Conservation (phyloP, 2,329 filamentous ascomycete species). For the Monosporascus sp. region DNA sequence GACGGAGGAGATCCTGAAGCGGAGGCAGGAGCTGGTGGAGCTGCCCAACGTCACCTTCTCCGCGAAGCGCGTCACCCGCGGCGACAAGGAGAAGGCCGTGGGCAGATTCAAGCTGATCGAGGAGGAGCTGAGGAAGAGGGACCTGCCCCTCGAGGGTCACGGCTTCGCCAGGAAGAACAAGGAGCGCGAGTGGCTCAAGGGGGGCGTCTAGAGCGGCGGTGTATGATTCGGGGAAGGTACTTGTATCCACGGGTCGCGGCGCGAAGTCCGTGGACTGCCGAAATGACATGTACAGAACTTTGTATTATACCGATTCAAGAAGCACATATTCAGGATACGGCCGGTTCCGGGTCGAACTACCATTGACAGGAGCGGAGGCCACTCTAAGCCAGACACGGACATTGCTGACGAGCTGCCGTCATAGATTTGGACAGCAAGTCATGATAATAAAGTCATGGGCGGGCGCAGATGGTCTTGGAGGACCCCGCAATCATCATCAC, state of each 20-base stretch:
- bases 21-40: conserved; percentile 29
- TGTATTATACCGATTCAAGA: neutral
- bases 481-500: too few relatives aligned
- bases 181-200: conserved; percentile 39
- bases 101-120: conserved; percentile 79
- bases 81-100: conserved; percentile 65
- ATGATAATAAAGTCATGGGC: too few relatives aligned
- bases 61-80: conserved; percentile 59
- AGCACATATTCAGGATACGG: neutral
- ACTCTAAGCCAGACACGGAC: too few relatives aligned
- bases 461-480: too few relatives aligned
- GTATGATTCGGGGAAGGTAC: neutral
- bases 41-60: conserved; percentile 68
- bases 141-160: conserved; percentile 53
- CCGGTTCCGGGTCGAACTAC: too few relatives aligned
- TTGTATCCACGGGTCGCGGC: too few relatives aligned
- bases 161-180: conserved; percentile 34
- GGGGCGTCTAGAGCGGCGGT: conserved; percentile 25
- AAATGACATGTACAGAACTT: neutral
- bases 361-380: too few relatives aligned
- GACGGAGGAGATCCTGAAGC: conserved; percentile 50
- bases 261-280: too few relatives aligned
- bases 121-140: conserved; percentile 59
- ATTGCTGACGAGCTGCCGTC: too few relatives aligned
- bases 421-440: too few relatives aligned